Base-by-base conservation (phyloP, 2,329 filamentous ascomycete species). In the Alternaria sp. region DNA sequence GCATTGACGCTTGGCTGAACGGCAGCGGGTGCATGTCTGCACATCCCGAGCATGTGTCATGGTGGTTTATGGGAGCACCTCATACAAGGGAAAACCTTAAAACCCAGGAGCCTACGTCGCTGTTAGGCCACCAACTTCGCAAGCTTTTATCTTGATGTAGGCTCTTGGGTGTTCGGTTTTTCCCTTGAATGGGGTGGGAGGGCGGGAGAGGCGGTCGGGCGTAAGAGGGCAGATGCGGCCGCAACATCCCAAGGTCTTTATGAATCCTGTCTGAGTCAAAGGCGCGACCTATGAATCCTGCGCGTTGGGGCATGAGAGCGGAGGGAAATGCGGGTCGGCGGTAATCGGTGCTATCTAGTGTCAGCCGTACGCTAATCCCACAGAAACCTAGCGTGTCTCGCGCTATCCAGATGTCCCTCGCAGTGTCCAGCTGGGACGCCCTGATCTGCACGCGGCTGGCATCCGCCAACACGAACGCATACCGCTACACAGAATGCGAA, bases 11-110 rank as follows among this genome's bases (percentile, higher is more conserved):
- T 72, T 72, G 9, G 59, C 63, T 30, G 59, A 57, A 28, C 68
- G 68, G 51, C 68, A 72, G 21, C 68, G 65, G 23, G 28, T 59
- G 44, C 70, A 72, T 8, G 68, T 64, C 21, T 63, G 36, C 13
- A 65, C 44, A 12, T 69, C 61, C 19, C 61, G 61, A 19, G 44
- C 28, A n/a, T 61, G 61, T 40, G 47, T 61, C 60, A 64, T 62
- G 7, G 28, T 25, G n/a, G 47, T 23, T 19, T 7, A 25, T 19
- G 6, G n/a, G 15, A 26, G 15, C 26, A 28, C 26, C 26, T 28
- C 10, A 28, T 28, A 28, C 26, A 11, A 28, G 26, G 26, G 26
- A 28, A 28, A 28, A 28, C 26, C 26, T 11, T 1, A 5, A 5
- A 28, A 11, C 26, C 26, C 26, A 28, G 26, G 26, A 28, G 26